Percentiles rank a stretch among this genome's conserved stretches.
Conservation (phyloP, 2,329 filamentous ascomycete genomes). For the Spiromastix sp. region DNA sequence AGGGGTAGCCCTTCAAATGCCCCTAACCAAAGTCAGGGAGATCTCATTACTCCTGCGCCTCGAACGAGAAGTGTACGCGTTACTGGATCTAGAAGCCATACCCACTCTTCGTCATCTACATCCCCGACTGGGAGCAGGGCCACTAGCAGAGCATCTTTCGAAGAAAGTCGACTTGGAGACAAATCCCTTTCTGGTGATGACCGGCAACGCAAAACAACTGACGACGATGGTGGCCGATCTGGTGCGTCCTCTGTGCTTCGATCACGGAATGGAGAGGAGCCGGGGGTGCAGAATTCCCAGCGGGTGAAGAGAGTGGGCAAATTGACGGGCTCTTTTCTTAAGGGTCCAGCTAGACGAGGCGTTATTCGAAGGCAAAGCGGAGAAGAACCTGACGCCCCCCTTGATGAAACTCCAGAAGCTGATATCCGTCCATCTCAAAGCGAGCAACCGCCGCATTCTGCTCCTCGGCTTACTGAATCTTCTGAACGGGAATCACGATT, state of each 20-base stretch:
- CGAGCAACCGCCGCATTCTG: no score
- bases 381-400: slow-evolving; percentile 43
- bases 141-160: slow-evolving; percentile 18
- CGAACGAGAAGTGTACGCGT: slow-evolving; percentile 33
- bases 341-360: slow-evolving; percentile 67
- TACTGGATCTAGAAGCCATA: slow-evolving; percentile 29
- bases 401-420: no score
- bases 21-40: slow-evolving; percentile 13
- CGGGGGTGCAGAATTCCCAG: slow-evolving; percentile 60
- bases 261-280: slow-evolving; percentile 48
- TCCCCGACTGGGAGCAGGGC: slow-evolving; percentile 27
- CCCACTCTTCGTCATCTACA: slow-evolving; percentile 29
- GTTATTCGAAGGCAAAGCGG: slow-evolving; percentile 52
- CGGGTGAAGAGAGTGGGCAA: slow-evolving; percentile 68
- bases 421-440: no score
- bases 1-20: slow-evolving; percentile 11
- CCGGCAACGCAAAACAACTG: slow-evolving; percentile 21
- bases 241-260: slow-evolving; percentile 29
- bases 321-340: slow-evolving; percentile 65
- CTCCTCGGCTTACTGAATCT: no score
- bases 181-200: slow-evolving; percentile 22
- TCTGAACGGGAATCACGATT: no score
- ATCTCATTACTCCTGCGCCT: slow-evolving; percentile 39
- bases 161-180: slow-evolving; percentile 24
- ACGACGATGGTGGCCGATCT: slow-evolving; percentile 23